Evolutionary conservation across 139 green algal genomes (phyloP), one percentile per base, ranked within the genome.

Genomic region (Chlorella sorokiniana): DNA sequence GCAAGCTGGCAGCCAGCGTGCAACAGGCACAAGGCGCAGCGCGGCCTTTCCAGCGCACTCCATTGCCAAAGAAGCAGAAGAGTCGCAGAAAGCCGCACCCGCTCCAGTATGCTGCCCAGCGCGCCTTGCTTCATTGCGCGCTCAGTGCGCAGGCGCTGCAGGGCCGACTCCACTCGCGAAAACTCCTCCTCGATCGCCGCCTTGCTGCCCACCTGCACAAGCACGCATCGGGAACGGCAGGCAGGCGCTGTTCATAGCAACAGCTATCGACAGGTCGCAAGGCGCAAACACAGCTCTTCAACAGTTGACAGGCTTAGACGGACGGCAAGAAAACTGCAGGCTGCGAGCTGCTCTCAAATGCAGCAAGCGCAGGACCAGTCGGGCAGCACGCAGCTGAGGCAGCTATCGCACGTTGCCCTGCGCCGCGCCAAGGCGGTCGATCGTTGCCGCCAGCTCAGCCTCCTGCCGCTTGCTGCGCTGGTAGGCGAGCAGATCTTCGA

Each of bases 401-500:
- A 65, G 56, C 11, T 16, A 25, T 59, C 73, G 52, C 54, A 79
- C 73, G 7, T 79, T 56, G 54, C 59, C 54, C 73, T 79, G 73
- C 11, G 54, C 65, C 1, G 33, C 64, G 61, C 45, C 52, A n/a
- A 70, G 45, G 20, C 31, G 20, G 37, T 88, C 81, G 31, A 90
- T 76, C 61, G 65, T 2, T 1, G 33, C 16, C n/a, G 54, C 65
- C 33, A 95, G 61, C 42, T 88, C 81, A 61, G 85, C 75, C 48
- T 89, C 75, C 38, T 91, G 67, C 16, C 40, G 52, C 52, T 79
- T 83, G 71, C 54, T 76, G 8, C 61, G 42, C 56, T 82, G 83
- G 79, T 85, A 89, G 27, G 83, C 76, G n/a, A 91, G 62, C 52
- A 84, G 68, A 11, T 91, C 89, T 14, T 85, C 54, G 0, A 93